These are phyloP conservation scores for Debaryomycetaceae sp. DNA, from an alignment of 1,139 yeast species.

Conservation along the genomic window DNA sequence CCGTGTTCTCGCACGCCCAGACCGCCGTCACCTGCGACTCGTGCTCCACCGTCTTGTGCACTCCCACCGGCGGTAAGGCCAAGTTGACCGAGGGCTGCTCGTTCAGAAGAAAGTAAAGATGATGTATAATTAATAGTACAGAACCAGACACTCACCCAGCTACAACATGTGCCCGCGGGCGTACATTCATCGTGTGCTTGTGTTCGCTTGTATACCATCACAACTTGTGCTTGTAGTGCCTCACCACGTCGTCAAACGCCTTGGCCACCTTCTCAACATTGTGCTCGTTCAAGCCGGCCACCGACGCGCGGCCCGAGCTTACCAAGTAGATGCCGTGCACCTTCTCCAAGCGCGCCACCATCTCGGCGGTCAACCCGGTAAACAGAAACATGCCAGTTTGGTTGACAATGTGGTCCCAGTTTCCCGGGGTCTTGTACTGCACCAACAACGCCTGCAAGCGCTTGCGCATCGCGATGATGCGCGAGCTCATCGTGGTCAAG, in stretches of 20 bases:
- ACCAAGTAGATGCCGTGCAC: conserved; percentile 78
- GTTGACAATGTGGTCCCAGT: conserved; percentile 87
- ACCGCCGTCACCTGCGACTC: conserved; percentile 99
- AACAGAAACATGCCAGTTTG: conserved; percentile 98
- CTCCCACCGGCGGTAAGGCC: conserved; percentile 99
- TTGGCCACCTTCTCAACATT: conserved; percentile 79
- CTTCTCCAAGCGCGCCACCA: conserved; percentile 74
- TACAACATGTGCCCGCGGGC: too few species aligned
- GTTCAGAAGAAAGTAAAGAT: conserved; percentile 91
- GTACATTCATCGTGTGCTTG: too few species aligned
- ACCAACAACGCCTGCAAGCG: conserved; percentile 60
- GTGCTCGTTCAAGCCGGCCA: conserved; percentile 83
- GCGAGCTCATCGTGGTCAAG: conserved; percentile 80
- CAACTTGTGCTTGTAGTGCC: conserved; percentile 33
- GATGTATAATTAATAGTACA: conserved; percentile 9
- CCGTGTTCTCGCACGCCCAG: conserved; percentile 99
- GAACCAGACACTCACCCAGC: too few species aligned
- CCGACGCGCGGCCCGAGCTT: conserved; percentile 85
- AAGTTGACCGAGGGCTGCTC: conserved; percentile 99
- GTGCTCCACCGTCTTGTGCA: conserved; percentile 96
- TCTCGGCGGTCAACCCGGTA: conserved; percentile 78
- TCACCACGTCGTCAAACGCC: conserved; percentile 77
- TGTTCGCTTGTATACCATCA: too few species aligned
- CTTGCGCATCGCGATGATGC: conserved; percentile 76
- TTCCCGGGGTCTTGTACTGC: conserved; percentile 70